Conservation (phyloP, 257 asterid species). For the Marsdenia floribunda region DNA sequence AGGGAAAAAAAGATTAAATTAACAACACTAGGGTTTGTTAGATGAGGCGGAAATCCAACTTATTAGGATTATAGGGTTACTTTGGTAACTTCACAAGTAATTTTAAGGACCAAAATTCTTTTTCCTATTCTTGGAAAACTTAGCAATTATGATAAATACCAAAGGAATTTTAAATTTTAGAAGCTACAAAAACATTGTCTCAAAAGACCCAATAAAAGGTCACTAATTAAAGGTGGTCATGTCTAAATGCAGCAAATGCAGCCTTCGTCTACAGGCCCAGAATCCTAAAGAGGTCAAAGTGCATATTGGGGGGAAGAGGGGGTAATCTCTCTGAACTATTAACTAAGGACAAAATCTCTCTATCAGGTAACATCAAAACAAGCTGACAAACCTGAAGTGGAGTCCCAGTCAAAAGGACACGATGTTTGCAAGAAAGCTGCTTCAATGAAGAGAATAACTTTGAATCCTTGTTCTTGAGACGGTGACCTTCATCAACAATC, state of each 20-base stretch:
- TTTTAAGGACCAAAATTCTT: background rate
- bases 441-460: conserved; percentile 74
- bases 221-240: background rate
- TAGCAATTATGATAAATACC: background rate
- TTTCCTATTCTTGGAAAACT: background rate
- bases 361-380: background rate
- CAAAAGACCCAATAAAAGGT: background rate
- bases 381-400: conserved; percentile 80
- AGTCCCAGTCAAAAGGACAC: conserved; percentile 93
- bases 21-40: background rate
- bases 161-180: background rate
- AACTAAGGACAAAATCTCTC: background rate
- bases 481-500: conserved; percentile 99
- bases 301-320: background rate
- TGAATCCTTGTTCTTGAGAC: conserved; percentile 96
- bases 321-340: background rate
- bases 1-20: too few relatives aligned
- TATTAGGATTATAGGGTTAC: background rate
- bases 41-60: background rate
- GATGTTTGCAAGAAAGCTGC: conserved; percentile 80
- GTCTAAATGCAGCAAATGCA: background rate
- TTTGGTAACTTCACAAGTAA: too few relatives aligned
- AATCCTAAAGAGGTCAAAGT: background rate
- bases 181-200: background rate
- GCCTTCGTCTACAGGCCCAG: background rate